Evolutionary conservation across 2,329 filamentous ascomycete species (phyloP), one percentile per base, ranked within the genome.

Genomic region (Reticulascus tulasneorum): DNA sequence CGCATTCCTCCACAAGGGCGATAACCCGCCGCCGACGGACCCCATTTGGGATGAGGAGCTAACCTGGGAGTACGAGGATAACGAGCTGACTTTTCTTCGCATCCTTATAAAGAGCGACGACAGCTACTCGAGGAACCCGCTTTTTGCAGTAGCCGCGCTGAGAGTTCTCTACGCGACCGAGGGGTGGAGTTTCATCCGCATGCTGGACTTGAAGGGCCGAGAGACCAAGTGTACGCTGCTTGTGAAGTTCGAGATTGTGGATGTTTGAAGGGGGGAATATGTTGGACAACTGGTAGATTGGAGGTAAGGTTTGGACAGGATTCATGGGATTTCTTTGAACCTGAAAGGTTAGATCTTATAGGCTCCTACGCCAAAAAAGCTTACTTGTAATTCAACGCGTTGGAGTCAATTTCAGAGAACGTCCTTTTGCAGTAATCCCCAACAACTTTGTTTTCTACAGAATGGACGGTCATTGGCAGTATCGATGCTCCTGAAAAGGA

Each of bases 1-100:
- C 12, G 49, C 64, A 1, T 70, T 80, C 37, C 53, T 82, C 31
- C 76, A 80, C 52, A 61, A 62, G 20, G 73, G 69, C 13, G 74
- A 77, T 36, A 80, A 78, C 42, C 74, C 79, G 3, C 69, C 71
- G 0, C 53, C 67, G 0, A 80, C 68, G 0, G 78, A 84, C 42
- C 80, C 81, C 0, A 33, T 85, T 7, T 85, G 79, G 79, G 71
- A 84, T 45, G 78, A 84, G 54, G 64, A 62, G 11, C 60, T 85
- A 8, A 77, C 82, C 49, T 85, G 81, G 81, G 75, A 80, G 42
- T 84, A 75, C 47, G 75, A 81, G 6, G 79, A 83, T 37, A 82
- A 77, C 46, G 80, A 84, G 52, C 51, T 85, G 30, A 71, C 73
- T 0, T 85, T 85, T 47, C 45, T 85, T 46, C 66, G 81, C 1